Conservation (phyloP, 2,329 filamentous ascomycete species). For the Fusarium proliferatum region DNA sequence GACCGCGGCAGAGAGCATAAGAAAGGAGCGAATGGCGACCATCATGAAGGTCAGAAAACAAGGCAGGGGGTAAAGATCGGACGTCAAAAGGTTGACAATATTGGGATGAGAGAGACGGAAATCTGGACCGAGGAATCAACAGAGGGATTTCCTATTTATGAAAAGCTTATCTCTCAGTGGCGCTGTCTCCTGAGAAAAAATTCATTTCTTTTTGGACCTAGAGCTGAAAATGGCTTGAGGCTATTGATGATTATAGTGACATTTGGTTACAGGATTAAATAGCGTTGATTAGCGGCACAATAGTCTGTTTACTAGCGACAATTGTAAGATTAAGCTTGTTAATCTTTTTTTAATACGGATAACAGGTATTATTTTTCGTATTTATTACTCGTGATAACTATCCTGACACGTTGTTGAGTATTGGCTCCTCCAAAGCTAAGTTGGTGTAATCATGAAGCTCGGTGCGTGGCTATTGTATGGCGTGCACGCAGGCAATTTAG, state of each 20-base stretch:
- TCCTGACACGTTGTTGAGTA: too few species aligned
- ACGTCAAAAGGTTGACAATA: not conserved
- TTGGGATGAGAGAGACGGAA: not conserved
- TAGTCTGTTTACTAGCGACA: not conserved
- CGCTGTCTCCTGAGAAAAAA: not conserved
- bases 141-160: accelerated
- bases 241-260: not conserved
- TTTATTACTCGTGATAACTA: too few species aligned
- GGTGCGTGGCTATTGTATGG: too few species aligned
- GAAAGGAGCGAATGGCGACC: not conserved
- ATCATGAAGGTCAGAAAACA: not conserved
- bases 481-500: too few species aligned
- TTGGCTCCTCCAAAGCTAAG: too few species aligned
- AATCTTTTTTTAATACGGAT: too few species aligned
- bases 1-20: accelerated
- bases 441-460: too few species aligned
- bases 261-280: not conserved
- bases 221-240: not conserved
- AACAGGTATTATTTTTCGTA: too few species aligned
- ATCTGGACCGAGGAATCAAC: accelerated
- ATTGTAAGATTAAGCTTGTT: not conserved
- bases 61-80: not conserved
- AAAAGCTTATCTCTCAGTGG: not conserved
- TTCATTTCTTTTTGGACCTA: not conserved
- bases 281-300: not conserved